Conservation (phyloP, 177 flowering plant species). For the Vitis hybrid region DNA sequence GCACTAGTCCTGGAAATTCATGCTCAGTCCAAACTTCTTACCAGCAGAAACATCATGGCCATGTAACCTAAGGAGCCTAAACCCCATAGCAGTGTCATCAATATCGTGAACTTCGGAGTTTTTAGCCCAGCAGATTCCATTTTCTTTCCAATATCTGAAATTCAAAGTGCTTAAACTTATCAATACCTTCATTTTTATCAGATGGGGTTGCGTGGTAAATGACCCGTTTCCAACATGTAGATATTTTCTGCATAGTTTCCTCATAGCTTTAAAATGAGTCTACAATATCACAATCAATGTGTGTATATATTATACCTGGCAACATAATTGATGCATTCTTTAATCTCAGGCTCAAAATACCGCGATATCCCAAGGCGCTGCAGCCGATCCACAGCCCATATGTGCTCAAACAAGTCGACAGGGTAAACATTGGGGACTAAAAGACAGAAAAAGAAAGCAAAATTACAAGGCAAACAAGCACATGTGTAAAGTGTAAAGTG, state of each 20-base stretch:
- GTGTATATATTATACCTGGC: conserved; percentile 33
- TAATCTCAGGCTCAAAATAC: conserved; percentile 59
- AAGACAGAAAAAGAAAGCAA: background rate
- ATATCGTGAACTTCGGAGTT: conserved; percentile 66
- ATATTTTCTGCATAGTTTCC: too few species aligned
- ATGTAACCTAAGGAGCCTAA: conserved; percentile 76
- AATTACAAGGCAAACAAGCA: too few species aligned
- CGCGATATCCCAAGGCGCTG: conserved; percentile 85
- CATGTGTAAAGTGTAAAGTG: background rate
- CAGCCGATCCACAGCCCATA: conserved; percentile 86
- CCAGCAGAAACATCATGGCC: conserved; percentile 81
- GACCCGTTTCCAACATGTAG: too few species aligned
- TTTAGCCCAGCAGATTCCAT: conserved; percentile 91
- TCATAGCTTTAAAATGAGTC: too few species aligned
- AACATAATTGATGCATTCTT: conserved; percentile 61
- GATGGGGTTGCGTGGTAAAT: too few species aligned
- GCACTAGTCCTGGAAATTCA: too few species aligned
- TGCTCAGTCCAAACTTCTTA: conserved; percentile 15
- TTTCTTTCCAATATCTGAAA: conserved; percentile 67
- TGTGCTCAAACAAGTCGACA: conserved; percentile 85
- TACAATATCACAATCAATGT: too few species aligned
- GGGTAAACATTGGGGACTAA: conserved; percentile 93
- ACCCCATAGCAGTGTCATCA: conserved; percentile 94
- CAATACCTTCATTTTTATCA: background rate
- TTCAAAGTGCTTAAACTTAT: background rate